These are phyloP conservation scores for Boletus putidus DNA, from an alignment of 1,284 basidiomycete species.

Conservation along the genomic window DNA sequence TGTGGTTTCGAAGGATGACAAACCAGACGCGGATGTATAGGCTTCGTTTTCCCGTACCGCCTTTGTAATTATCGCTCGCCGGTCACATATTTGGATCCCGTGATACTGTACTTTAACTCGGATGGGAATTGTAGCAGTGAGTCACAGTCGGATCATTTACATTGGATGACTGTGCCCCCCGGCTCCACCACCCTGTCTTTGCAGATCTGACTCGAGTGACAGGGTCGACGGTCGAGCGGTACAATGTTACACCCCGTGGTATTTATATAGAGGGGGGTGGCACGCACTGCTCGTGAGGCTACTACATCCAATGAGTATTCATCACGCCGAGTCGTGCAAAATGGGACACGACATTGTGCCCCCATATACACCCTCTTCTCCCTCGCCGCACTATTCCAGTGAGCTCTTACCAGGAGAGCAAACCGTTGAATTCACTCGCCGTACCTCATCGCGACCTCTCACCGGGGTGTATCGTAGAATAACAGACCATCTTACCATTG, in stretches of 20 bases:
- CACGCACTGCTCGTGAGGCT: not conserved
- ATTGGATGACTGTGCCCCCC: not conserved
- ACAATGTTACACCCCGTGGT: not conserved
- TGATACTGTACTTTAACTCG: not conserved
- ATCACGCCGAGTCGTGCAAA: not conserved
- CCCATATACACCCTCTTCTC: constrained; percentile 29
- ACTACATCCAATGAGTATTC: not conserved
- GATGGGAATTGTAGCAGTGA: not conserved
- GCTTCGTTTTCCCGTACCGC: not conserved
- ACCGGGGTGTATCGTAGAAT: constrained; percentile 35
- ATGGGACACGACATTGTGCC: constrained; percentile 24
- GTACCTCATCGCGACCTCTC: constrained; percentile 4
- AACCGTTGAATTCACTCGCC: constrained; percentile 24
- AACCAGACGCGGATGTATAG: constrained; percentile 35
- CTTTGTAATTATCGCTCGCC: constrained; percentile 1
- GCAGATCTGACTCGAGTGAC: constrained; percentile 6
- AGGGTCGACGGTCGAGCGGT: not conserved
- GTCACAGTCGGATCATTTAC: not conserved
- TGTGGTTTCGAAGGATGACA: constrained; percentile 58
- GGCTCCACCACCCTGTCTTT: not conserved
- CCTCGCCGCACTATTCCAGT: constrained; percentile 33
- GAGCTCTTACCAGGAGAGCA: constrained; percentile 30
- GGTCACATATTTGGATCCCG: constrained; percentile 5
- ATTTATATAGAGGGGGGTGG: constrained; percentile 3
- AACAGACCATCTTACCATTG: constrained; percentile 33